phyloP scores from a whole-genome alignment of 2,329 filamentous ascomycete genomes.

The Colletotrichum sp. region DNA sequence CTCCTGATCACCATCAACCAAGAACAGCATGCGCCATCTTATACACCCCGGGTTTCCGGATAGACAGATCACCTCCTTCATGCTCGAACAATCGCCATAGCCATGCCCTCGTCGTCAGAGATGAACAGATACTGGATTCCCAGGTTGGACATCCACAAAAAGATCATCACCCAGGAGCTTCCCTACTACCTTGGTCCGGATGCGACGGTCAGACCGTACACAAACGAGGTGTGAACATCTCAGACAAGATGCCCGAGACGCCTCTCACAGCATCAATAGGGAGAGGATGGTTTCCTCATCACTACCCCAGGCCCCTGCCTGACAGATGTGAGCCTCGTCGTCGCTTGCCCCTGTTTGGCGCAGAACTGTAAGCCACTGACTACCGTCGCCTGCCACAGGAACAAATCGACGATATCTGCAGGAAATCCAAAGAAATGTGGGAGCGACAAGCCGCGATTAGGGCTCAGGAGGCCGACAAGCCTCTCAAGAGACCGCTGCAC shows the following conservation, averaged over 20 bases:
- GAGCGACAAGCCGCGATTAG: constrained; percentile 60
- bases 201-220: constrained; percentile 62
- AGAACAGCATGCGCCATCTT: not conserved
- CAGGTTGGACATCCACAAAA: constrained; percentile 64
- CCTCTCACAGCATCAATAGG: constrained; percentile 40
- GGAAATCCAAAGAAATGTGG: constrained; percentile 64
- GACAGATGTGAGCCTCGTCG: constrained; percentile 56
- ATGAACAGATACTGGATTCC: constrained; percentile 69
- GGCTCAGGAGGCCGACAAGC: constrained; percentile 50
- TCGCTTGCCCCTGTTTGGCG: not conserved
- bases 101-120: constrained; percentile 24
- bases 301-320: constrained; percentile 62
- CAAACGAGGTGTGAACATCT: constrained; percentile 53
- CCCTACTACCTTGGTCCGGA: constrained; percentile 64
- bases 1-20: constrained; percentile 11
- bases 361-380: constrained; percentile 58
- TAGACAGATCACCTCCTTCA: not conserved
- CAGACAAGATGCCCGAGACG: constrained; percentile 17
- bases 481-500: constrained; percentile 62
- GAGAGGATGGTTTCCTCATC: constrained; percentile 67
- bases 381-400: constrained; percentile 45
- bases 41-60: not conserved
- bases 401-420: constrained; percentile 68
- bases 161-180: constrained; percentile 63
- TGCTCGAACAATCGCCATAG: not conserved